Percentiles rank a stretch among this genome's conserved stretches.
These are phyloP conservation scores for Podila epicladia DNA, from an alignment of 192 early-diverging fungal genomes.

Conservation along the genomic window DNA sequence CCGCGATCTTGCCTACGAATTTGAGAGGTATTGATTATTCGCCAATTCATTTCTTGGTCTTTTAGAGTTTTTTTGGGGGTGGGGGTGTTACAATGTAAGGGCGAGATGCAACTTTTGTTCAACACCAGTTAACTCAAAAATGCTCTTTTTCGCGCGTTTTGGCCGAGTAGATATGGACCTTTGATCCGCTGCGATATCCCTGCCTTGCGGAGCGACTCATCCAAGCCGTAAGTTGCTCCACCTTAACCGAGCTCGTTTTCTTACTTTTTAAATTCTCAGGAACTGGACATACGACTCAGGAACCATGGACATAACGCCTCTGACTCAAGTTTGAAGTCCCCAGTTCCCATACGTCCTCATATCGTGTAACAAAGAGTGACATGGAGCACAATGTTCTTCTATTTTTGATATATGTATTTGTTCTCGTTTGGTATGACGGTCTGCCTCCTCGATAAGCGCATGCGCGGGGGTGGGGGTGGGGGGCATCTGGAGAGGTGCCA, in stretches of 20 bases:
- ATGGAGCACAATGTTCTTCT: neutral
- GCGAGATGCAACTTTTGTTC: neutral
- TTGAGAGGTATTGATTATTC: slow-evolving; percentile 79
- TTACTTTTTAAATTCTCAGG: neutral
- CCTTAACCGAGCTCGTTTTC: neutral
- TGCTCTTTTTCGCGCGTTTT: neutral
- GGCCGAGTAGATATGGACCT: slow-evolving; percentile 73
- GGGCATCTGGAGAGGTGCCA: neutral
- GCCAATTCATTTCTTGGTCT: neutral
- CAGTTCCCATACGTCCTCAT: no score
- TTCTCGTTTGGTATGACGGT: neutral
- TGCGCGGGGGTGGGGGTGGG: no score
- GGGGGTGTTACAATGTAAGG: no score
- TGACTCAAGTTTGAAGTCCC: no score
- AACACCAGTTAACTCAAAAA: neutral
- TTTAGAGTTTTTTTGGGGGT: neutral
- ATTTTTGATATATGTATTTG: neutral
- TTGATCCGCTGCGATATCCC: slow-evolving; percentile 92
- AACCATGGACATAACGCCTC: neutral
- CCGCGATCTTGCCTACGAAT: slow-evolving; percentile 93
- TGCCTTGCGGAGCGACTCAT: slow-evolving; percentile 66
- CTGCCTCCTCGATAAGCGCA: neutral
- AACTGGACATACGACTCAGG: slow-evolving; percentile 1
- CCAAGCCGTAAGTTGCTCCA: slow-evolving; percentile 73
- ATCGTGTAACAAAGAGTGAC: neutral